A percentile compares a stretch with the other conserved stretches of the same genome.
Conservation (phyloP, 768 basidiomycete genomes). For the Cystofilobasidium capitatum region DNA sequence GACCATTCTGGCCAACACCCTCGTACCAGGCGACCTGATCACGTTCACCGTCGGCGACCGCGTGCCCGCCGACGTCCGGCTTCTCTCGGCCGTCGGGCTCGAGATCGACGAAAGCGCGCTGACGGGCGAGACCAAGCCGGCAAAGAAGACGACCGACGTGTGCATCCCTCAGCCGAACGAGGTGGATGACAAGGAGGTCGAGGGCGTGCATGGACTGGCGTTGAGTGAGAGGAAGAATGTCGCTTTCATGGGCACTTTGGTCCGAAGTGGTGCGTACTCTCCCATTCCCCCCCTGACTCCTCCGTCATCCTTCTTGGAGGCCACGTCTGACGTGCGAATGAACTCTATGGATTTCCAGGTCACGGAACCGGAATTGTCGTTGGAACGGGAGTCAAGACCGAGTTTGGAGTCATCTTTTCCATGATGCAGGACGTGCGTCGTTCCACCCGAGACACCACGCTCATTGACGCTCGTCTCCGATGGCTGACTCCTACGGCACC, state of each 20-base stretch:
- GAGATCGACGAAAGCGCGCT: constrained; percentile 93
- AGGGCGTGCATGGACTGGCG: constrained; percentile 35
- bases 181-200: constrained; percentile 21
- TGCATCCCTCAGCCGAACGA: constrained; percentile 44
- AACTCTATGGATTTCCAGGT: too few species aligned
- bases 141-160: constrained; percentile 55
- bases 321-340: too few species aligned
- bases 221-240: constrained; percentile 79
- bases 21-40: constrained; percentile 91
- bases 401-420: constrained; percentile 91
- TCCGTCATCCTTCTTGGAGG: constrained; percentile 14
- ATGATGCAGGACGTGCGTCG: constrained; percentile 88
- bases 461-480: neutral
- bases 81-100: constrained; percentile 68
- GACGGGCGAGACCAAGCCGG: constrained; percentile 81
- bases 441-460: neutral
- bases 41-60: constrained; percentile 85
- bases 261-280: constrained; percentile 60
- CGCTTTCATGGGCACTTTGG: constrained; percentile 92
- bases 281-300: constrained; percentile 6
- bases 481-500: neutral
- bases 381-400: constrained; percentile 71
- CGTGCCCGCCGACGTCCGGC: constrained; percentile 82
- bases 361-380: constrained; percentile 79
- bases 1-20: constrained; percentile 85